Evolutionary conservation across 495 filamentous ascomycete genomes (phyloP).

Genomic region (Penicillium macrosclerotiorum): DNA sequence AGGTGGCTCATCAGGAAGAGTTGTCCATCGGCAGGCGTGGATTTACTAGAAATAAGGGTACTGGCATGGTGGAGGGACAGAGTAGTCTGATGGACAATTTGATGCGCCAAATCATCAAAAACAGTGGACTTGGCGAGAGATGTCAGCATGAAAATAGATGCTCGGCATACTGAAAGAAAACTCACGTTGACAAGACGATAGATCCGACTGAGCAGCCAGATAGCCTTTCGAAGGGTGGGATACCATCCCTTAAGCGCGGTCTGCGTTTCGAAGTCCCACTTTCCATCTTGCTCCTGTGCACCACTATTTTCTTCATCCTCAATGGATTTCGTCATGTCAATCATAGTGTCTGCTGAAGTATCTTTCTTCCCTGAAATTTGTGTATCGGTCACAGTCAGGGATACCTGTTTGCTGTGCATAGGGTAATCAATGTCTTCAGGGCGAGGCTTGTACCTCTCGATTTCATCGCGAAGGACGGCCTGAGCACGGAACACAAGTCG

Average conservation of each 20-base stretch:
- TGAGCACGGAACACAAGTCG: constrained; percentile 70
- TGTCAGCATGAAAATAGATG: constrained; percentile 14
- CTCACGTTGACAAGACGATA: constrained; percentile 74
- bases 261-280: constrained; percentile 54
- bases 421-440: constrained; percentile 70
- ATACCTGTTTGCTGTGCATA: constrained; percentile 45
- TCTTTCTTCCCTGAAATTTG: constrained; percentile 48
- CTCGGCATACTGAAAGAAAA: background rate
- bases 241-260: constrained; percentile 53
- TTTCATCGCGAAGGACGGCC: constrained; percentile 64
- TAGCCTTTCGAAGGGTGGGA: constrained; percentile 72
- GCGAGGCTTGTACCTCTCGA: constrained; percentile 66
- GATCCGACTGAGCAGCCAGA: constrained; percentile 80
- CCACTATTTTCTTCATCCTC: constrained; percentile 51
- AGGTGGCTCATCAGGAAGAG: constrained; percentile 91
- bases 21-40: constrained; percentile 61
- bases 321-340: constrained; percentile 52
- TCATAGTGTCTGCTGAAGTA: constrained; percentile 38
- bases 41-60: constrained; percentile 52
- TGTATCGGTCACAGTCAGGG: constrained; percentile 47
- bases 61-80: constrained; percentile 58
- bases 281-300: constrained; percentile 42
- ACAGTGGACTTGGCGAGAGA: constrained; percentile 54
- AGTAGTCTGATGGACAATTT: constrained; percentile 73
- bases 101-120: constrained; percentile 75